Percentiles rank a stretch among this genome's conserved stretches.
Conservation (phyloP, 495 filamentous ascomycete species). For the Hyaloscypha bicolor region DNA sequence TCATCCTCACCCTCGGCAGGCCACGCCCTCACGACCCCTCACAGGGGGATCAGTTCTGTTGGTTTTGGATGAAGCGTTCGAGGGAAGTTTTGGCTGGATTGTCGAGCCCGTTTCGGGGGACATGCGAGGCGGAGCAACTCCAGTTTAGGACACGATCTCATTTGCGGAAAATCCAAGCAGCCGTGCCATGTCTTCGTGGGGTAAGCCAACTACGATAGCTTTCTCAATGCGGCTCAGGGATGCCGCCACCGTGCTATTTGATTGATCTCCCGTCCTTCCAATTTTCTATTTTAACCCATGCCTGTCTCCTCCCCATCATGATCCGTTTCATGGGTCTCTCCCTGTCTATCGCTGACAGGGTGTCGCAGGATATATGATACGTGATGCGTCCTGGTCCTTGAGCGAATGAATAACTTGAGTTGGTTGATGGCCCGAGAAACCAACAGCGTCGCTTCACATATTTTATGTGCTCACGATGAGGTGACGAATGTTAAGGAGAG, state of each 20-base stretch:
- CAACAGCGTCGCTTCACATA: slow-evolving; percentile 12
- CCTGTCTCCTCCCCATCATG: slow-evolving; percentile 11
- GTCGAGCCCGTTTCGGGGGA: background rate
- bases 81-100: background rate
- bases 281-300: slow-evolving; percentile 29
- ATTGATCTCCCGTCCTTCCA: slow-evolving; percentile 25
- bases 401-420: slow-evolving; percentile 24
- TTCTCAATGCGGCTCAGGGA: slow-evolving; percentile 32
- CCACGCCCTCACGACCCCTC: background rate
- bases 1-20: slow-evolving; percentile 4
- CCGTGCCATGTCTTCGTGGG: slow-evolving; percentile 19
- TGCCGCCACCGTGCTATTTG: slow-evolving; percentile 3
- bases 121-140: slow-evolving; percentile 1
- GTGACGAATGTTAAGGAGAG: slow-evolving; percentile 24
- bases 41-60: slow-evolving; percentile 4
- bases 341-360: slow-evolving; percentile 28
- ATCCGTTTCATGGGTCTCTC: slow-evolving; percentile 24
- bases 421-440: slow-evolving; percentile 12
- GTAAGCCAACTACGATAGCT: background rate
- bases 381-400: slow-evolving; percentile 22
- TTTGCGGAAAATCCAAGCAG: slow-evolving; percentile 23
- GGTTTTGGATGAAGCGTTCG: slow-evolving; percentile 10
- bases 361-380: slow-evolving; percentile 32
- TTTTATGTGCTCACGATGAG: slow-evolving; percentile 19
- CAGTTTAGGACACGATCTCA: slow-evolving; percentile 15